Percentiles rank a stretch among this genome's conserved stretches.
Evolutionary conservation across 2,329 filamentous ascomycete species (phyloP).

Genomic region (Fusarium oligoseptatum): DNA sequence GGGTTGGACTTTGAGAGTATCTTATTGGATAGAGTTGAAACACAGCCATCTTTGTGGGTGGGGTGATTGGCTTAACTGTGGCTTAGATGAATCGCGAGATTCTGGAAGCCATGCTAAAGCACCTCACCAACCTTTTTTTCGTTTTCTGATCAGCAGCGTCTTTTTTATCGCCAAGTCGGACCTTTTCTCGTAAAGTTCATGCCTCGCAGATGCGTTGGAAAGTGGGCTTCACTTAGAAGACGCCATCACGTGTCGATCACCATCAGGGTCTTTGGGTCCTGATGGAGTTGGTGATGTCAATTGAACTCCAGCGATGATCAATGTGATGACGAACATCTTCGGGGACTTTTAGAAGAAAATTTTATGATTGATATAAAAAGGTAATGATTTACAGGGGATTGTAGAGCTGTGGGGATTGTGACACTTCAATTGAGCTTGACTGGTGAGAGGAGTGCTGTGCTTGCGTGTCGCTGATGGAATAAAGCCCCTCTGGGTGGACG

Average conservation of each 20-base stretch:
- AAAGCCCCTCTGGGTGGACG: no score
- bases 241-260: slow-evolving; percentile 21
- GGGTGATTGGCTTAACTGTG: slow-evolving; percentile 18
- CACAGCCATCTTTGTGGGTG: slow-evolving; percentile 37
- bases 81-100: slow-evolving; percentile 15
- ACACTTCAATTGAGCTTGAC: background rate
- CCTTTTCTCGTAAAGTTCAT: background rate
- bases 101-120: background rate
- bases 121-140: background rate
- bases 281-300: slow-evolving; percentile 33
- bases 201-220: background rate
- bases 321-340: background rate
- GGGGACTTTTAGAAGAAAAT: background rate
- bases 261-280: slow-evolving; percentile 12
- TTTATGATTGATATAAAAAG: background rate
- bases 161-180: background rate
- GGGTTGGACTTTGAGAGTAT: background rate
- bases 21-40: slow-evolving; percentile 16
- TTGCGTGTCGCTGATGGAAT: background rate
- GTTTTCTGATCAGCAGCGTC: background rate
- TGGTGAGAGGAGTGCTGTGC: background rate
- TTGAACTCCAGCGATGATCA: background rate
- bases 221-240: no score
- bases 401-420: background rate
- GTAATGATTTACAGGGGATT: background rate